phyloP scores from a whole-genome alignment of 164 flowering plant species.

The Dillenia turbinata region DNA sequence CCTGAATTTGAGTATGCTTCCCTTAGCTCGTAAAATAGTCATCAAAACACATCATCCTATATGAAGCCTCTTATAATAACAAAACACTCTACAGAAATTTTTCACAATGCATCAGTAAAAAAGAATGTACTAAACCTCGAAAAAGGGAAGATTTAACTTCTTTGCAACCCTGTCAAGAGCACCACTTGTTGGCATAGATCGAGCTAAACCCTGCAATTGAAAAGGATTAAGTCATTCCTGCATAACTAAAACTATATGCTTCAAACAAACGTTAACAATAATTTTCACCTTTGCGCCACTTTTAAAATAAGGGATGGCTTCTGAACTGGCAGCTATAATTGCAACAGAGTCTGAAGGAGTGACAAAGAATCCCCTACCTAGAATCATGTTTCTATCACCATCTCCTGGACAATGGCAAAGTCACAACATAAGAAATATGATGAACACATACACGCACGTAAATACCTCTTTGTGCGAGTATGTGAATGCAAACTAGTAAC shows the following conservation, averaged over 20 bases:
- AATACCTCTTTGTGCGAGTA: no score
- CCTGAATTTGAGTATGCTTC: conserved; percentile 39
- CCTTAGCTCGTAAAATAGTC: conserved; percentile 6
- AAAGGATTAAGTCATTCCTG: neutral
- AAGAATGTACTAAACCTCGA: conserved; percentile 54
- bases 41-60: neutral
- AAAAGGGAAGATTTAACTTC: conserved; percentile 79
- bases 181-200: conserved; percentile 99
- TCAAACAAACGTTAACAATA: neutral
- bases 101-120: neutral
- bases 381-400: conserved; percentile 98
- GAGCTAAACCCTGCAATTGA: conserved; percentile 73
- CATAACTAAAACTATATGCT: neutral
- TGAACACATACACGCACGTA: no score
- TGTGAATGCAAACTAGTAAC: no score
- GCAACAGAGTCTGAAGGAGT: conserved; percentile 99
- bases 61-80: conserved; percentile 1
- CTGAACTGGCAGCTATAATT: conserved; percentile 92
- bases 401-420: conserved; percentile 57
- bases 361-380: conserved; percentile 77
- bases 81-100: neutral
- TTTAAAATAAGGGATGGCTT: conserved; percentile 88
- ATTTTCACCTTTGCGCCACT: conserved; percentile 73
- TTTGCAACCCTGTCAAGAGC: conserved; percentile 95
- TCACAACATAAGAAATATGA: neutral